phyloP scores from a whole-genome alignment of 768 basidiomycete species.

The Hydnum rufescens region DNA sequence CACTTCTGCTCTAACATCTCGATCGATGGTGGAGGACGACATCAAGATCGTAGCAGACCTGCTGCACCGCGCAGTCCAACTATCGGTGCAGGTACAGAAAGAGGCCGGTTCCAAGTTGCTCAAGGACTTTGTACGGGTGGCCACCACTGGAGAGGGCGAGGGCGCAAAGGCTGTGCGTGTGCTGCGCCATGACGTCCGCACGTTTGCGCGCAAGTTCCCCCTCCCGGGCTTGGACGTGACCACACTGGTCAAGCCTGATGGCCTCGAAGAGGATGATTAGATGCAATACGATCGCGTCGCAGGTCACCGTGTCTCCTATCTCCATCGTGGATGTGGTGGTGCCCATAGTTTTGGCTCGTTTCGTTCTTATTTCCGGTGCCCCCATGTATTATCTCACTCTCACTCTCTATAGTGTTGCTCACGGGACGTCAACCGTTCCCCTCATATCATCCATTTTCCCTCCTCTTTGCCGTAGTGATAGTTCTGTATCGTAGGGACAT shows the following conservation, averaged over 20 bases:
- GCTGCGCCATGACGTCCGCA: conserved; percentile 59
- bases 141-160: conserved; percentile 41
- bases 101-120: conserved; percentile 88
- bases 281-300: neutral
- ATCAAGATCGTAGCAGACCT: conserved; percentile 74
- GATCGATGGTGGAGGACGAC: conserved; percentile 78
- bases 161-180: conserved; percentile 51
- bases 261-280: conserved; percentile 11
- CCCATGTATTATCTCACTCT: neutral
- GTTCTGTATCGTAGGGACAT: too few species aligned
- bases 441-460: neutral
- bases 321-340: neutral
- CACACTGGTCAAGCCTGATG: conserved; percentile 17
- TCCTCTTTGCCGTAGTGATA: too few species aligned
- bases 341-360: too few species aligned
- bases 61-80: conserved; percentile 87
- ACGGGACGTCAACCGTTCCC: neutral
- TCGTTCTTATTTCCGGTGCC: too few species aligned
- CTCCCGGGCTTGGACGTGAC: conserved; percentile 62
- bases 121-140: conserved; percentile 84
- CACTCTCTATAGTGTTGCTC: neutral
- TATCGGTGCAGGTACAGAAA: conserved; percentile 74
- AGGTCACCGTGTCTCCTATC: neutral
- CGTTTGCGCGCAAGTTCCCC: conserved; percentile 76
- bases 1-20: conserved; percentile 83